Base-by-base conservation (phyloP, 2,329 filamentous ascomycete species). In the Colletotrichum incanum region DNA sequence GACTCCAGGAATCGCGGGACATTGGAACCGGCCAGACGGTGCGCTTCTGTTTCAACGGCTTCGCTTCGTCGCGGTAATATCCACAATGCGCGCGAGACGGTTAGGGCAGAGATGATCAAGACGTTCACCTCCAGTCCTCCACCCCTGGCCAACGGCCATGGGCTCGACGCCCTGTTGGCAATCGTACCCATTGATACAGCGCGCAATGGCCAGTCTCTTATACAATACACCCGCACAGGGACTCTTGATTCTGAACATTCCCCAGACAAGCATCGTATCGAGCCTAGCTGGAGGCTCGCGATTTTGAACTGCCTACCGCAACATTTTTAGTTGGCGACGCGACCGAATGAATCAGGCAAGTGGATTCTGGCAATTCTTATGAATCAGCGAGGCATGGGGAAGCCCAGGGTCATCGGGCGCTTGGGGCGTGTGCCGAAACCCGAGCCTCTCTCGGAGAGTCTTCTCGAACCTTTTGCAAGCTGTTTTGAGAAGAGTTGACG, bases 1-100 rank as follows among this genome's bases (percentile, higher is more conserved):
- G 23, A 67, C 20, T 45, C 47, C 49, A 67, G 65, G 65, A 72
- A 64, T 60, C 26, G 31, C 52, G 59, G 45, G 59, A 69, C 43
- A 63, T 54, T 55, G 41, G 65, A 64, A 55, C 65, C 69, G 65
- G 45, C 69, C 65, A 69, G 65, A 68, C 65, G 69, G 65, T 62
- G 69, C 69, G 28, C 59, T 41, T 47, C 59, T 64, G 43, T 72
- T 69, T 69, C 52, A 64, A 72, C 69, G 65, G 58, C 69, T 59
- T 69, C 58, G 37, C 69, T 64, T 62, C 37, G 28, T 63, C 34
- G 50, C 49, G 37, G 31, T 45, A 26, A 60, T 50, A 43, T 43
- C 63, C 67, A 62, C 56, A n/a, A 55, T n/a, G n/a, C 62, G 31
- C 37, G 41, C 8, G 41, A n/a, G 31, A 23, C 39, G 37, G 47